Percentiles rank a stretch among this genome's conserved stretches.
phyloP scores from a whole-genome alignment of 2,329 filamentous ascomycete species.

The Fusarium piperis region DNA sequence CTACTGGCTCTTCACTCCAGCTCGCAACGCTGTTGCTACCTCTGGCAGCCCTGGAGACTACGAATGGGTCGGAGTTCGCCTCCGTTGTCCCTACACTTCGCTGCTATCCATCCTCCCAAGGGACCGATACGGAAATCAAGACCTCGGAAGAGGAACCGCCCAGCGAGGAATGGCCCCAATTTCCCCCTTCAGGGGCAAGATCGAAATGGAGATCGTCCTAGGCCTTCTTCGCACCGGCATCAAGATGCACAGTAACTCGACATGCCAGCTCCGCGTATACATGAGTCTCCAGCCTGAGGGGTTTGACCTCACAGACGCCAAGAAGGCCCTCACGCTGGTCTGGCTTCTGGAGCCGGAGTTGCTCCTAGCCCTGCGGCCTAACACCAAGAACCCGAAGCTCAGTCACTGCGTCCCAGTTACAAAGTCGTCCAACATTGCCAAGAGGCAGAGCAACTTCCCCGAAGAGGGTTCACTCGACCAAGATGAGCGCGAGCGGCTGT shows the following conservation, averaged over 20 bases:
- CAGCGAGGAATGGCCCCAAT: background rate
- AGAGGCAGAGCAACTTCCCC: background rate
- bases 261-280: conserved; percentile 27
- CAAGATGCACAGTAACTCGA: conserved; percentile 39
- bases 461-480: background rate
- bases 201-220: conserved; percentile 15
- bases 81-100: conserved; percentile 29
- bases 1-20: conserved; percentile 28
- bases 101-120: background rate
- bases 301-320: conserved; percentile 15
- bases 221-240: conserved; percentile 21
- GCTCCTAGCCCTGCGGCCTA: conserved; percentile 13
- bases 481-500: background rate
- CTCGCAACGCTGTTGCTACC: conserved; percentile 8
- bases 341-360: conserved; percentile 27
- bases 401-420: conserved; percentile 23
- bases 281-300: conserved; percentile 13
- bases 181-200: background rate
- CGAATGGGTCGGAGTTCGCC: conserved; percentile 41
- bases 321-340: conserved; percentile 19
- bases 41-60: conserved; percentile 28
- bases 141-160: background rate
- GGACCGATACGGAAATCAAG: background rate
- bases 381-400: background rate
- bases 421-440: conserved; percentile 10